Base-by-base conservation (phyloP, 148 eudicot genomes). In the Fagopyrum tataricum region DNA sequence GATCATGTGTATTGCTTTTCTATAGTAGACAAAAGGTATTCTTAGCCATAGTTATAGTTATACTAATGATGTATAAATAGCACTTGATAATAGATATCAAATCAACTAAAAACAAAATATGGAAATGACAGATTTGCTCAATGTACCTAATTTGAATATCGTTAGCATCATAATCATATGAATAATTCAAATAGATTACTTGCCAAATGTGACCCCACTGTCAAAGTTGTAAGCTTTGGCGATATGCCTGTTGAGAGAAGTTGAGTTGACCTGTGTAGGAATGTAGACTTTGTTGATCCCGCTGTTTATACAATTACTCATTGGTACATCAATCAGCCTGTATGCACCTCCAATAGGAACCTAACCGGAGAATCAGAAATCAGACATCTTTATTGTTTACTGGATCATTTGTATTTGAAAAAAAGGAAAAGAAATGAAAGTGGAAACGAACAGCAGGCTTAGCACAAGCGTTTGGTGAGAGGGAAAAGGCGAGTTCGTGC, bases 291-390 rank as follows among this genome's bases (percentile, higher is more conserved):
- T 95, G 82, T 95, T 91, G 83, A 95, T 88, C 55, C 99, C 97
- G 58, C 99, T 91, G 81, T 95, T 95, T 73, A 95, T 95, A 81
- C 97, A 95, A 84, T 95, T 95, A 78, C 99, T 95, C 99, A 95
- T 95, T 21, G 99, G 97, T 71, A 95, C 99, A 74, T 95, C 99
- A 44, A 95, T 92, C 66, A 95, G 85, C 81, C 98, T 83, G 79
- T 95, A 95, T 17, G 98, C 91, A 72, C 98, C 98, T 82, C 98
- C 98, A 42, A 95, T 91, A 1, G 98, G 94, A 31, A 95, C 98
- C 98, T 95, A 52, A 62, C 23, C 64, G 7, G 10, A 42, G 43
- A 39, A 39, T 2, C 39, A 37, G 21, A 41, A 15, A 68, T 41
- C 13, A 47, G 51, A n/a, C 51, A 1, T 5, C 12, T 47, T 5